Conservation (phyloP, 2,329 filamentous ascomycete species). For the Stemphylium beticola region DNA sequence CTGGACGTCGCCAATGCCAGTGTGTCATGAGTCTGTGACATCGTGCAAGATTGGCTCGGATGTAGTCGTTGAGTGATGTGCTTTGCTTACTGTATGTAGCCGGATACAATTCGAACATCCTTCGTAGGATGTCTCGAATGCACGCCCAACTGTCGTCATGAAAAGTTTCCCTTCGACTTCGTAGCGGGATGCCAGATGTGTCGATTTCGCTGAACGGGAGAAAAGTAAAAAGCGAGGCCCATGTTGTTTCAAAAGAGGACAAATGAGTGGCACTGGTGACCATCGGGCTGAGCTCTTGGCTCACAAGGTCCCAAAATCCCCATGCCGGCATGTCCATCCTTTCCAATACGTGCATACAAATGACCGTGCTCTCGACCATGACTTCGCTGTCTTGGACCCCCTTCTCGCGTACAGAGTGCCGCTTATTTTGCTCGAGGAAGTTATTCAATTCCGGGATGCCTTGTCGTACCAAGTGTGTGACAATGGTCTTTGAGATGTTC, state of each 20-base stretch:
- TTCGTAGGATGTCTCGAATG: conserved; percentile 54
- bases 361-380: conserved; percentile 55
- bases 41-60: conserved; percentile 58
- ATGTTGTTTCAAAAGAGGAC: conserved; percentile 45
- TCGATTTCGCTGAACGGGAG: conserved; percentile 63
- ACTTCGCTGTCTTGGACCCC: conserved; percentile 56
- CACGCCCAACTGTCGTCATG: conserved; percentile 58
- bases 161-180: conserved; percentile 50
- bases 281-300: conserved; percentile 37
- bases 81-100: conserved; percentile 47
- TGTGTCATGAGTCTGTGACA: conserved; percentile 60
- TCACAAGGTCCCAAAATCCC: conserved; percentile 55
- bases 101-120: conserved; percentile 56
- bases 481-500: conserved; percentile 44
- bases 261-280: conserved; percentile 32
- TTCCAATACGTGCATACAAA: conserved; percentile 54
- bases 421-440: conserved; percentile 56
- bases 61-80: conserved; percentile 61
- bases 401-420: conserved; percentile 50
- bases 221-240: conserved; percentile 57
- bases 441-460: conserved; percentile 48
- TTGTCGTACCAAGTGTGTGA: conserved; percentile 41
- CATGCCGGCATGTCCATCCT: conserved; percentile 33
- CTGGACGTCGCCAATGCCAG: conserved; percentile 66
- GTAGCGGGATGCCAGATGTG: conserved; percentile 53